Percentiles rank a stretch among this genome's conserved stretches.
Evolutionary conservation across 2,329 filamentous ascomycete genomes (phyloP).

Genomic region (Zarea fungicola): DNA sequence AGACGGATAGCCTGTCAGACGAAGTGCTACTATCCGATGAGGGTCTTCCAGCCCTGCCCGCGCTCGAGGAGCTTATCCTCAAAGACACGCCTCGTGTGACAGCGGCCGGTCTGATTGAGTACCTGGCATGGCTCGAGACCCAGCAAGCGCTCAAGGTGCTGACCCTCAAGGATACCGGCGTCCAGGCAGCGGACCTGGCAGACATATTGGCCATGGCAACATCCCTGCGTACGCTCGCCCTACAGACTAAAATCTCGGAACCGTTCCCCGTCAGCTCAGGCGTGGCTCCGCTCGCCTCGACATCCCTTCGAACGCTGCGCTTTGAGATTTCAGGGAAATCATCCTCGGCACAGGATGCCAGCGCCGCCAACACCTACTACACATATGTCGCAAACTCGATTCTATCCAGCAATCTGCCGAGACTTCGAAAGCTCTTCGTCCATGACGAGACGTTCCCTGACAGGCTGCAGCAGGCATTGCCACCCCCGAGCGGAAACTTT

Average conservation of each 20-base stretch:
- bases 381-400: conserved; percentile 81
- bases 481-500: conserved; percentile 50
- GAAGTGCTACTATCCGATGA: conserved; percentile 65
- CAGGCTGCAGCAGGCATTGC: conserved; percentile 63
- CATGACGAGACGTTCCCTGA: conserved; percentile 81
- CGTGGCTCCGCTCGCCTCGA: conserved; percentile 60
- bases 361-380: conserved; percentile 63
- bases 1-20: conserved; percentile 67
- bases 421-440: conserved; percentile 73
- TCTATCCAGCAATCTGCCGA: conserved; percentile 67
- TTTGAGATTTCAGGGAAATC: conserved; percentile 71
- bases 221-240: conserved; percentile 51
- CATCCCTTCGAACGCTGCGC: conserved; percentile 65
- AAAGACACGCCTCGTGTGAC: conserved; percentile 69
- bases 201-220: conserved; percentile 54
- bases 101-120: conserved; percentile 61
- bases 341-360: conserved; percentile 51
- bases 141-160: conserved; percentile 60
- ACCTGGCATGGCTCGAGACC: conserved; percentile 58
- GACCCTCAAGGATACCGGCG: conserved; percentile 65
- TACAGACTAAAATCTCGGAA: conserved; percentile 45
- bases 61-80: conserved; percentile 67
- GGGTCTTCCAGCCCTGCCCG: conserved; percentile 65
- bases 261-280: conserved; percentile 43
- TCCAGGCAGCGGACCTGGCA: conserved; percentile 58